Evolutionary conservation across 129 eudicot species (phyloP).

Genomic region (Artemisia tridentata): DNA sequence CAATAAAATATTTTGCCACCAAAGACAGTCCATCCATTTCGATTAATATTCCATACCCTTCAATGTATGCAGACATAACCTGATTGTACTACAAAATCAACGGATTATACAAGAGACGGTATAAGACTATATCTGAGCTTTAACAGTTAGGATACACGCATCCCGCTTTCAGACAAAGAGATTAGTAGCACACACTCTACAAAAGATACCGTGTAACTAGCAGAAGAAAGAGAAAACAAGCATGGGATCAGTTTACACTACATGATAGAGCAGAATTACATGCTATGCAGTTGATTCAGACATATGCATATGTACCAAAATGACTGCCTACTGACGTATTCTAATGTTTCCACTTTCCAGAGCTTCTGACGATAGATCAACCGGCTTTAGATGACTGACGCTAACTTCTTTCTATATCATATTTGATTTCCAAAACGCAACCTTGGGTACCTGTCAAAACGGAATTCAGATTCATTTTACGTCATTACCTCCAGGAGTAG

Average conservation of each 20-base stretch:
- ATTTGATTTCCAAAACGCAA: not conserved
- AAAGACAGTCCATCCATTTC: too few species aligned
- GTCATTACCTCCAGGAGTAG: not conserved
- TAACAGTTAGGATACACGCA: too few species aligned
- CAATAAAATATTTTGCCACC: too few species aligned
- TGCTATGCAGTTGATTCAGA: not conserved
- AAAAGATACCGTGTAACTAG: not conserved
- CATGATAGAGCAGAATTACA: not conserved
- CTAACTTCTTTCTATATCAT: not conserved
- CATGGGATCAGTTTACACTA: not conserved
- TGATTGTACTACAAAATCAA: too few species aligned
- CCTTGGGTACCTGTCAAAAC: not conserved
- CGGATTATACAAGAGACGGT: too few species aligned
- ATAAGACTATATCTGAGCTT: too few species aligned
- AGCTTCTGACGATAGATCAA: not conserved
- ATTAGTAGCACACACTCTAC: not conserved
- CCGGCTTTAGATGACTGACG: not conserved
- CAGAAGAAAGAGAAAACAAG: not conserved
- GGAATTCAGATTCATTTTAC: not conserved
- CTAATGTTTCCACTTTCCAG: not conserved
- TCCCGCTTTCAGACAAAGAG: too few species aligned
- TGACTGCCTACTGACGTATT: not conserved
- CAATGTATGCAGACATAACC: too few species aligned
- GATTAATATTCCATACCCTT: too few species aligned
- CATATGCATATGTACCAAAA: not conserved